Evolutionary conservation across 495 filamentous ascomycete genomes (phyloP).

Genomic region (Cudoniella acicularis): DNA sequence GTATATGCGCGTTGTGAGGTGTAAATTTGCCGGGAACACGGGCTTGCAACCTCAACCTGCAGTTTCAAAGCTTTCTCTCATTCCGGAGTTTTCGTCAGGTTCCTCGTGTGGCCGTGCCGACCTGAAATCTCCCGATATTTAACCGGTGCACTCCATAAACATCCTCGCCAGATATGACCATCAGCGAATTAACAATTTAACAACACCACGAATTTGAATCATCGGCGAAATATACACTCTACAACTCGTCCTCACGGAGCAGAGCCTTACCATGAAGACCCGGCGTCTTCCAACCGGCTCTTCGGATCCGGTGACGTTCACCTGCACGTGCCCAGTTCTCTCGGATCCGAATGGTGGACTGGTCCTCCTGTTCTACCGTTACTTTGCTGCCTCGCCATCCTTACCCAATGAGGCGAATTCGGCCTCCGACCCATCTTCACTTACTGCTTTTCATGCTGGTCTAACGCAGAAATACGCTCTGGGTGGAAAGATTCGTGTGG

Average conservation of each 20-base stretch:
- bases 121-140: too few relatives aligned
- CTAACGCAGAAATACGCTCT: constrained; percentile 7
- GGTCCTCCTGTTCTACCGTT: constrained; percentile 28
- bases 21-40: too few relatives aligned
- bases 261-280: constrained; percentile 7
- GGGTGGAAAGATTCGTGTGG: constrained; percentile 23
- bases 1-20: too few relatives aligned
- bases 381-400: constrained; percentile 11
- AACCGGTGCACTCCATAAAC: too few relatives aligned
- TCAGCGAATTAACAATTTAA: too few relatives aligned
- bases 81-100: too few relatives aligned
- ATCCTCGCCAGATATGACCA: too few relatives aligned
- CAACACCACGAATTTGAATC: too few relatives aligned
- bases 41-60: too few relatives aligned
- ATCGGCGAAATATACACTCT: neutral
- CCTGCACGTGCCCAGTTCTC: constrained; percentile 22
- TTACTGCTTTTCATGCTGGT: constrained; percentile 15
- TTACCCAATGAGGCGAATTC: neutral
- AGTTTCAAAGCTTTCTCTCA: too few relatives aligned
- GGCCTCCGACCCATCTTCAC: neutral
- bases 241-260: neutral
- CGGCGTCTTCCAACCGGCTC: constrained; percentile 10
- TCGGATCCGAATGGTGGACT: constrained; percentile 7
- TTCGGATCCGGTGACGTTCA: constrained; percentile 25
- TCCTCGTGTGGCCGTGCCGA: too few relatives aligned